Base-by-base conservation (phyloP, 73 alveolate species). In the Paramecium tetraurelia region DNA sequence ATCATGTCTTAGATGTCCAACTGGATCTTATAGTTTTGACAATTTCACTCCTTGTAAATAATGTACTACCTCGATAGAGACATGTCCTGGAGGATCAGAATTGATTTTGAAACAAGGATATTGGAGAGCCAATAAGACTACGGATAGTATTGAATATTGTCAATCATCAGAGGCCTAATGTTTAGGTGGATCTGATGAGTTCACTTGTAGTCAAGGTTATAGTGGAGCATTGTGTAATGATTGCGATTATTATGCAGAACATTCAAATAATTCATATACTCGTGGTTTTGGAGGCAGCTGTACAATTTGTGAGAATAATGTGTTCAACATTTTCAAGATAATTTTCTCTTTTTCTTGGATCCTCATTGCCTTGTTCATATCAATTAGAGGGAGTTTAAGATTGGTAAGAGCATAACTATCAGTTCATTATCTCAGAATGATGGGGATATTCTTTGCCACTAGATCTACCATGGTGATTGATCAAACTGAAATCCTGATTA, bases 61-160 rank as follows among this genome's bases (percentile, higher is more conserved):
- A 11, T 63, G 84, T 33, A 63, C n/a, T 22, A 63, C 84, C 9
- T 63, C 44, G 31, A 63, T 63, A 27, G 84, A 63, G 31, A 9
- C 20, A 63, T 63, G 84, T 63, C 84, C 84, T 31, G 84, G 84
- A 63, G 84, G 84, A 4, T 27, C 84, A 31, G 46, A 31, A 31
- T 63, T 63, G 9, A 27, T 31, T 11, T 46, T 63, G 16, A 63
- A 33, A 63, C 31, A 27, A 63, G 84, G 84, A 27, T 63, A 27
- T 63, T 63, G 84, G 84, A 63, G 84, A 24, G 50, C 84, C 4
- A 63, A 63, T 63, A 63, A 27, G 12, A 27, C 24, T 33, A 63
- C 84, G 0, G 84, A 63, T 63, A 31, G 46, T 31, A 63, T 63
- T 63, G 84, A 63, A 24, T 63, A 31, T 31, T 63, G 84, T 33